Base-by-base conservation (phyloP, 176 grass and related monocot genomes). In the Oryza glaberrima region DNA sequence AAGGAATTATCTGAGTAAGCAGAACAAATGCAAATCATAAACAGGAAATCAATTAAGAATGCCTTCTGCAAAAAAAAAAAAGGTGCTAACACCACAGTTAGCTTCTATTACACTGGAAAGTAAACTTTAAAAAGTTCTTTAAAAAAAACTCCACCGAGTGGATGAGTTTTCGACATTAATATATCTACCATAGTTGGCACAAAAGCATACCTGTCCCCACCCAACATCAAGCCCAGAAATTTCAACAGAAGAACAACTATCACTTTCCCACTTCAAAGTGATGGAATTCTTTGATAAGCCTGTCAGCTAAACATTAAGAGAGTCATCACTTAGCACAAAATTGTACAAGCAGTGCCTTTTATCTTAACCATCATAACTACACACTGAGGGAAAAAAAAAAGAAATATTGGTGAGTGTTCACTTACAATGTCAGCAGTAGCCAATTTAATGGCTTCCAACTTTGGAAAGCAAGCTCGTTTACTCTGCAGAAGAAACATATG, bases 201-300 rank as follows among this genome's bases (percentile, higher is more conserved):
- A 75, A 66, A 88, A 86, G 44, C 9, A 58, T 94, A 99, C 96
- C 92, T 96, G 89, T 12, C 91, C 94, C 96, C 96, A 99, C 79
- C 96, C 94, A 67, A 99, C 89, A 72, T 99, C 96, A 41, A 99
- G 91, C 48, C 96, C 96, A 77, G 96, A 99, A 78, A 99, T 83
- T 94, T 99, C 93, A 78, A 99, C 96, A 38, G 83, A 88, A 67
- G 96, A 99, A 76, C 68, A 94, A 40, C 45, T 80, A 83, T 77
- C 74, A 67, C 76, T 83, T 96, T 89, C 75, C 96, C 96, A 99
- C 82, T 81, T 89, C 51, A 99, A 76, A 76, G 86, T 92, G 58
- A 99, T 49, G 38, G 11, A 82, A 75, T 85, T 88, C 86, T 87
- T 91, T 10, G 91, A 96, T 69, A 88, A 69, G 44, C 96, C 93